Percentiles rank a stretch among this genome's conserved stretches.
Conservation (phyloP, 345 rosid genomes). For the Acer negundo region DNA sequence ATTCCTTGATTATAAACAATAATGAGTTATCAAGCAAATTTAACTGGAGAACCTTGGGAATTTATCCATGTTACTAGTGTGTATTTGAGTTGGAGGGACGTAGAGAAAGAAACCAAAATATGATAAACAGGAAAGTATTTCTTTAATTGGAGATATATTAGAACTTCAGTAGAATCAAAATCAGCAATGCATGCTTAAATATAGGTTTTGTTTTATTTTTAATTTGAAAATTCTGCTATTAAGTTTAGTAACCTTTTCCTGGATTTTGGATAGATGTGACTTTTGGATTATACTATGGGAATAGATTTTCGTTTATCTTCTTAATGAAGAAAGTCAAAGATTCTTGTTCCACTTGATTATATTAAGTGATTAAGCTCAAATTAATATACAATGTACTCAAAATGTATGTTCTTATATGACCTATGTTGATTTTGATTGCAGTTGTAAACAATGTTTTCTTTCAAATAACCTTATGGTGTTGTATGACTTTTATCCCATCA, state of each 20-base stretch:
- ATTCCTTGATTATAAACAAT: background rate
- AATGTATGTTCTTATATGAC: background rate
- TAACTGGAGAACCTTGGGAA: background rate
- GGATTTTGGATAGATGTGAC: background rate
- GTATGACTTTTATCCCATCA: conserved; percentile 29
- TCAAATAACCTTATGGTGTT: background rate
- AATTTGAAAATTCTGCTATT: background rate
- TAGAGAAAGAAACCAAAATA: background rate
- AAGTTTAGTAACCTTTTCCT: background rate
- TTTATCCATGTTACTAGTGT: background rate
- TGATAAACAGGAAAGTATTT: no score
- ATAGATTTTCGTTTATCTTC: background rate
- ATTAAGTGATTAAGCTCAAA: background rate
- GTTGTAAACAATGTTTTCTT: background rate
- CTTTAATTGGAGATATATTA: background rate
- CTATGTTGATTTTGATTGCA: background rate
- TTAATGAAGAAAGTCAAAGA: background rate
- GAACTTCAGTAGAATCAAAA: background rate
- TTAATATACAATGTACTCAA: background rate
- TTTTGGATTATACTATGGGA: background rate
- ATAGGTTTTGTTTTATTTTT: background rate
- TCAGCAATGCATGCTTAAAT: background rate
- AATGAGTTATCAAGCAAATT: background rate
- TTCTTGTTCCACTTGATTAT: background rate
- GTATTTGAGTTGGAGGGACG: background rate